A percentile compares a stretch with the other conserved stretches of the same genome.
Evolutionary conservation across 345 rosid genomes (phyloP).

Genomic region (Corchorus capsularis): DNA sequence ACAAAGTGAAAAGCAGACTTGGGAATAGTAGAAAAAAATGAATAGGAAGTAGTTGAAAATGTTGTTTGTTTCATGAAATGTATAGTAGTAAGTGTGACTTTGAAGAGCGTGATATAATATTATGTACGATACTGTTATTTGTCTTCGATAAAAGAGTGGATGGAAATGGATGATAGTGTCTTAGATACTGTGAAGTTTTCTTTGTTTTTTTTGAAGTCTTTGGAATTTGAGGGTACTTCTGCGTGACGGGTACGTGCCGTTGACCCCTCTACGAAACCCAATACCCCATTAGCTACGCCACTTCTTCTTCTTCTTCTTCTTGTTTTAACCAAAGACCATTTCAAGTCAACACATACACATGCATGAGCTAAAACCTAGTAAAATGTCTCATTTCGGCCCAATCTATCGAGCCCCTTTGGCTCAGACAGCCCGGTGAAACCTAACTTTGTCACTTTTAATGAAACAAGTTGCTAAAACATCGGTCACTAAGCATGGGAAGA

Average conservation of each 20-base stretch:
- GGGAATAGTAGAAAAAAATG: background rate
- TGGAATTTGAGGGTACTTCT: slow-evolving; percentile 11
- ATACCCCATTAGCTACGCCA: slow-evolving; percentile 9
- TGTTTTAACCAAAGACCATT: too few species aligned
- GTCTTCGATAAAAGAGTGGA: background rate
- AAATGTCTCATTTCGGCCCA: too few species aligned
- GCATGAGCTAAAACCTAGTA: too few species aligned
- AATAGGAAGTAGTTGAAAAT: background rate
- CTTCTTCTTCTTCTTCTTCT: background rate
- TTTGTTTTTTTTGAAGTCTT: background rate
- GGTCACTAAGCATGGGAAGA: too few species aligned
- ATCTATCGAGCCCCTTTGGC: too few species aligned
- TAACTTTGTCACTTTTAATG: too few species aligned
- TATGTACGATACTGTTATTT: background rate
- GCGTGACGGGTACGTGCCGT: slow-evolving; percentile 26
- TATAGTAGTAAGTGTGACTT: background rate
- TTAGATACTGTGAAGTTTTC: background rate
- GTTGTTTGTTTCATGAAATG: background rate
- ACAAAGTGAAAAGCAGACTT: background rate
- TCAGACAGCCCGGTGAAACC: too few species aligned
- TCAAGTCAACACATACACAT: background rate
- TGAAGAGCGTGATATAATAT: background rate
- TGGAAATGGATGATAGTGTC: background rate
- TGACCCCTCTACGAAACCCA: background rate
- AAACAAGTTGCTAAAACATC: too few species aligned